Conservation (phyloP, 768 basidiomycete genomes). For the Pisolithus microcarpus region DNA sequence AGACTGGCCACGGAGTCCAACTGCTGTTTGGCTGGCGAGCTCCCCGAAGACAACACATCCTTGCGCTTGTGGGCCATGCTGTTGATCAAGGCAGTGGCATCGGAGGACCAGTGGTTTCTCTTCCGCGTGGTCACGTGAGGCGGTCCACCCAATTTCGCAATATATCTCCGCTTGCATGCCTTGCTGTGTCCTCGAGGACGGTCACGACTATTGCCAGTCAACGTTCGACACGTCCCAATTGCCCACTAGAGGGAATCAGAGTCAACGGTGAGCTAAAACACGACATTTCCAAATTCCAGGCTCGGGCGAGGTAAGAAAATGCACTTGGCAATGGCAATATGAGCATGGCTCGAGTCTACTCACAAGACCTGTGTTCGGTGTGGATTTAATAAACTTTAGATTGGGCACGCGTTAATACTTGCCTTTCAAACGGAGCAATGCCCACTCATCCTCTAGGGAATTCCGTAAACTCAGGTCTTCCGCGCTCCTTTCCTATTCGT, state of each 20-base stretch:
- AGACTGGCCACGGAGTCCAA: slow-evolving; percentile 3
- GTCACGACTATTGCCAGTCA: too few relatives aligned
- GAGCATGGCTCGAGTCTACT: too few relatives aligned
- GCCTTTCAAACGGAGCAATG: background rate
- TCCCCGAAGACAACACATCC: slow-evolving; percentile 10
- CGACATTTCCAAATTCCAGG: too few relatives aligned
- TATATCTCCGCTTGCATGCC: slow-evolving; percentile 7
- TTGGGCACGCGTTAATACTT: too few relatives aligned
- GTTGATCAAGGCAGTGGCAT: too few relatives aligned
- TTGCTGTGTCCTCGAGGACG: slow-evolving; percentile 19
- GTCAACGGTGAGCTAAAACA: too few relatives aligned
- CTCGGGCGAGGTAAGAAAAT: too few relatives aligned
- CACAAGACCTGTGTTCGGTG: too few relatives aligned
- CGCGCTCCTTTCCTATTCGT: background rate
- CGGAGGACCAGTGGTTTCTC: background rate
- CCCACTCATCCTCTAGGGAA: background rate
- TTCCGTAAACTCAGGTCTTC: background rate
- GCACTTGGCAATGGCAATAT: too few relatives aligned
- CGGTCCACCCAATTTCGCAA: background rate
- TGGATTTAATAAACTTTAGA: too few relatives aligned
- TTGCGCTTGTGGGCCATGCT: slow-evolving; percentile 23
- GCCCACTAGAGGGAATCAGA: too few relatives aligned
- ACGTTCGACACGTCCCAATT: too few relatives aligned
- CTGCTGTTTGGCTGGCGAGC: slow-evolving; percentile 2
- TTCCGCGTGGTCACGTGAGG: background rate